These are phyloP conservation scores for Thinopyrum elongatum DNA, from an alignment of 176 grass and related monocot genomes.

Conservation along the genomic window DNA sequence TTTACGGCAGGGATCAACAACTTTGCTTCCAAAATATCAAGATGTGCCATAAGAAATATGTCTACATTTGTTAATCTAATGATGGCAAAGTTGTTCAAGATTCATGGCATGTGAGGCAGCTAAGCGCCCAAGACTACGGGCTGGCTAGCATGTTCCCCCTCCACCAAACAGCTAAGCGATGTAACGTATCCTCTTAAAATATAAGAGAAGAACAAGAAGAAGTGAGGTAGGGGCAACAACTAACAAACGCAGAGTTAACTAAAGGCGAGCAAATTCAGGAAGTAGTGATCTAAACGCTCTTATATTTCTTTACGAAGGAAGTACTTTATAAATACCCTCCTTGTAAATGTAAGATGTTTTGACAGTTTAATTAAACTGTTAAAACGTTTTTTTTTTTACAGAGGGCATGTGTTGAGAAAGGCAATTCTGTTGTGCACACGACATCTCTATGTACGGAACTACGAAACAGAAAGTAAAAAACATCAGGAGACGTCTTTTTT, in stretches of 20 bases:
- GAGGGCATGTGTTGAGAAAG: not conserved
- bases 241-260: not conserved
- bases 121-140: slow-evolving; percentile 10
- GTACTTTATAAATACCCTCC: not conserved
- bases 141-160: slow-evolving; percentile 47
- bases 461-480: not conserved
- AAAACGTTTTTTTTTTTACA: too few relatives aligned
- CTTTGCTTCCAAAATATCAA: not conserved
- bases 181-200: not conserved
- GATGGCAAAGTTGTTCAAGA: slow-evolving; percentile 16
- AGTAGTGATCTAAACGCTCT: too few relatives aligned
- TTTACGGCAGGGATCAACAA: not conserved
- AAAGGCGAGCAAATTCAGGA: not conserved
- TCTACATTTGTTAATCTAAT: not conserved
- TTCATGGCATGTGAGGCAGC: slow-evolving; percentile 46
- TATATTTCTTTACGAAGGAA: too few relatives aligned
- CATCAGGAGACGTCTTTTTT: not conserved
- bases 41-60: not conserved
- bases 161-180: slow-evolving; percentile 24
- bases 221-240: not conserved
- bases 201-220: not conserved
- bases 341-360: not conserved
- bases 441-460: not conserved
- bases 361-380: too few relatives aligned
- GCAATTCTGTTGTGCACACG: not conserved